phyloP scores from a whole-genome alignment of 495 filamentous ascomycete species.

The Usnea hakonensis region DNA sequence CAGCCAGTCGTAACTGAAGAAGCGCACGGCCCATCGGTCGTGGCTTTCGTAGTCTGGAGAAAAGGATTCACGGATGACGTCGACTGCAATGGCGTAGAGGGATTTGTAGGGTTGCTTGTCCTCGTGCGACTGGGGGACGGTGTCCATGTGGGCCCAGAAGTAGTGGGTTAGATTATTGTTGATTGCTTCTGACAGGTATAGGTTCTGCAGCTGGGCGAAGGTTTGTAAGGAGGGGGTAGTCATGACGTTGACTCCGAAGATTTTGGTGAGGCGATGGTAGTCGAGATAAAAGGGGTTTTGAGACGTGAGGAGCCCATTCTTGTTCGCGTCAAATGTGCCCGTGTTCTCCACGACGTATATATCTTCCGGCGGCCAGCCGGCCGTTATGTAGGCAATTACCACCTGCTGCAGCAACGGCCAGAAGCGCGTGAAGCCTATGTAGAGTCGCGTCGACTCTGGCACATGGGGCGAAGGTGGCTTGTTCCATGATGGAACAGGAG shows the following conservation, averaged over 20 bases:
- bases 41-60: conserved; percentile 14
- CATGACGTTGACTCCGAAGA: conserved; percentile 51
- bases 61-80: conserved; percentile 31
- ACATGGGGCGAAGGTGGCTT: conserved; percentile 20
- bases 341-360: conserved; percentile 61
- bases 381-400: conserved; percentile 52
- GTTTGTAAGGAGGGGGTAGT: conserved; percentile 49
- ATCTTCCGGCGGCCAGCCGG: conserved; percentile 53
- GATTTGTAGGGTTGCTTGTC: conserved; percentile 37
- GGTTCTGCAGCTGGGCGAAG: conserved; percentile 59
- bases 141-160: conserved; percentile 58
- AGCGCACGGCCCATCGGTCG: conserved; percentile 42
- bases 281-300: conserved; percentile 59
- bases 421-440: conserved; percentile 53
- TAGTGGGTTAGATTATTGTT: conserved; percentile 43
- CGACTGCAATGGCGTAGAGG: conserved; percentile 44
- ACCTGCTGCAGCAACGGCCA: conserved; percentile 53
- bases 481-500: conserved; percentile 24
- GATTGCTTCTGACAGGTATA: conserved; percentile 44
- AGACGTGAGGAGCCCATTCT: conserved; percentile 41
- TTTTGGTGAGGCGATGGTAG: conserved; percentile 41
- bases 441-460: conserved; percentile 39
- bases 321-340: conserved; percentile 51
- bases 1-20: conserved; percentile 54
- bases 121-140: conserved; percentile 47